These are phyloP conservation scores for Hortiboletus flavorubellus DNA, from an alignment of 768 basidiomycete genomes.

Conservation along the genomic window DNA sequence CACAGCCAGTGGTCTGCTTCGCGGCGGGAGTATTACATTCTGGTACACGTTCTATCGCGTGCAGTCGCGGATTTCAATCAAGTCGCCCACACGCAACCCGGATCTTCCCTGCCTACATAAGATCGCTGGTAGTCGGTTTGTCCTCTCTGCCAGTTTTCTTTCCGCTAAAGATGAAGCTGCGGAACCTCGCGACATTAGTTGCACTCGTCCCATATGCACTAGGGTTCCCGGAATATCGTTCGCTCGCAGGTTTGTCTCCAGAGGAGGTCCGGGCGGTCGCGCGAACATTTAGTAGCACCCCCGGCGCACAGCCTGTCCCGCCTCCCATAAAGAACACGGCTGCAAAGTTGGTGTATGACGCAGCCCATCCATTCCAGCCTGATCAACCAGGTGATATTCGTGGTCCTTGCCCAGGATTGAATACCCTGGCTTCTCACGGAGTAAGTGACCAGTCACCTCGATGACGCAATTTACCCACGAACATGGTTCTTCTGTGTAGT, in stretches of 20 bases:
- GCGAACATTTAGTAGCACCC: slow-evolving; percentile 14
- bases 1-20: not conserved
- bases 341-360: slow-evolving; percentile 21
- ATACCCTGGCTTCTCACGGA: slow-evolving; percentile 27
- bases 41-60: too few species aligned
- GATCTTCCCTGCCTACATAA: too few species aligned
- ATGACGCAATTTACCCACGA: not conserved
- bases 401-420: slow-evolving; percentile 26
- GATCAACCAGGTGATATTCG: slow-evolving; percentile 21
- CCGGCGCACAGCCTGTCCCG: slow-evolving; percentile 23
- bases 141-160: too few species aligned
- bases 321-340: slow-evolving; percentile 23
- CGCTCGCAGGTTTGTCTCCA: slow-evolving; percentile 17
- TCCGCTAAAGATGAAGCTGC: slow-evolving; percentile 4
- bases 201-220: slow-evolving; percentile 4
- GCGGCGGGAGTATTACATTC: not conserved
- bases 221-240: slow-evolving; percentile 20
- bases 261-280: slow-evolving; percentile 14
- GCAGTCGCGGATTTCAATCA: too few species aligned
- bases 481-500: slow-evolving; percentile 4
- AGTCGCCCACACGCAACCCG: too few species aligned
- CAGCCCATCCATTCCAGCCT: slow-evolving; percentile 13
- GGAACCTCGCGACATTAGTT: not conserved
- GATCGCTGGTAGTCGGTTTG: too few species aligned
- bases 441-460: slow-evolving; percentile 8